Conservation (phyloP, 176 grass and related monocot genomes). For the Aegilops sharonensis region DNA sequence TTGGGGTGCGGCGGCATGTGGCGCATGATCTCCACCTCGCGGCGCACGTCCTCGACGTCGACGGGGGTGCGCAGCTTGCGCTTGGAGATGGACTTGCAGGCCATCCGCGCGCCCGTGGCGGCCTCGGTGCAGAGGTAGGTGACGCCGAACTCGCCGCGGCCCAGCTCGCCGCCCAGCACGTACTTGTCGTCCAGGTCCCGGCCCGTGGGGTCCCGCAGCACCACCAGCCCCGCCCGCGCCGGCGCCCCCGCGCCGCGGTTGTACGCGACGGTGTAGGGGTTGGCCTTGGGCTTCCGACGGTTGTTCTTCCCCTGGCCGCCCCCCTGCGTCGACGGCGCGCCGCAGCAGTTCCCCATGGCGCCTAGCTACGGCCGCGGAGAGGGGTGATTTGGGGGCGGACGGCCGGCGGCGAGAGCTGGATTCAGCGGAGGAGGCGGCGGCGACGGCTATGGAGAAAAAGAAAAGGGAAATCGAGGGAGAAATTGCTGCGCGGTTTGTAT, state of each 20-base stretch:
- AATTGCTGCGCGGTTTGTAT: constrained; percentile 25
- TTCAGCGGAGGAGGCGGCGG: constrained; percentile 18
- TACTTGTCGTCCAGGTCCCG: constrained; percentile 40
- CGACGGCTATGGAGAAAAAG: background rate
- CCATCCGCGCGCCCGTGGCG: constrained; percentile 36
- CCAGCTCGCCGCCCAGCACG: constrained; percentile 58
- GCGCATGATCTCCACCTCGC: constrained; percentile 98
- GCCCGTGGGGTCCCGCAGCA: constrained; percentile 52
- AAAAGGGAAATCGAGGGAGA: background rate
- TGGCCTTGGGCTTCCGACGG: constrained; percentile 23
- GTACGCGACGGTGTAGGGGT: constrained; percentile 48
- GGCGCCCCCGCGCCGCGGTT: constrained; percentile 6
- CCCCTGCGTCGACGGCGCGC: constrained; percentile 31
- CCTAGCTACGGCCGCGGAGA: background rate
- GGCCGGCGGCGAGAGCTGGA: background rate
- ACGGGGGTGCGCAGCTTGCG: constrained; percentile 66
- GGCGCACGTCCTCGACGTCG: constrained; percentile 89
- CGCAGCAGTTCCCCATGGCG: constrained; percentile 76
- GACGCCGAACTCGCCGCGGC: constrained; percentile 70
- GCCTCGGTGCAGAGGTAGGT: constrained; percentile 67
- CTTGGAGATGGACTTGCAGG: constrained; percentile 82
- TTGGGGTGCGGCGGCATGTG: constrained; percentile 77
- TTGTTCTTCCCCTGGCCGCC: background rate
- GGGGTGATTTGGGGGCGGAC: background rate
- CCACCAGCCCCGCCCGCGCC: constrained; percentile 42